Percentiles rank a stretch among this genome's conserved stretches.
Evolutionary conservation across 148 eudicot genomes (phyloP).

Genomic region (Fagopyrum homotropicum): DNA sequence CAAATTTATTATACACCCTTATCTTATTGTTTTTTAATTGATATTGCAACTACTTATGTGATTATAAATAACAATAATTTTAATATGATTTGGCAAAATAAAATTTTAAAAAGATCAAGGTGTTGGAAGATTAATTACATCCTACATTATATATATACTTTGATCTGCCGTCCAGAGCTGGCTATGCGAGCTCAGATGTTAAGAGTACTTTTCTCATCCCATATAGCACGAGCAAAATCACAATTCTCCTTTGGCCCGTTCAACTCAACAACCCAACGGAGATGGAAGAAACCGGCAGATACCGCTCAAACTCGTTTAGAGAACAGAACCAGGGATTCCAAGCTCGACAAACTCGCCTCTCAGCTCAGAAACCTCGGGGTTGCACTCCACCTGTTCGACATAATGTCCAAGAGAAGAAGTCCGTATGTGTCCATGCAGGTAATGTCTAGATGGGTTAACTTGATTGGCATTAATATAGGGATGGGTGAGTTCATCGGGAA

Average conservation of each 20-base stretch:
- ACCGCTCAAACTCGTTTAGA: constrained; percentile 75
- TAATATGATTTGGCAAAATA: too few relatives aligned
- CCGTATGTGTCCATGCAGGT: constrained; percentile 55
- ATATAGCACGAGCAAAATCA: constrained; percentile 9
- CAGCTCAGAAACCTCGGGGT: constrained; percentile 37
- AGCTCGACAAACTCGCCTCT: constrained; percentile 38
- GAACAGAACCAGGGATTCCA: constrained; percentile 55
- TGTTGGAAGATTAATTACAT: too few relatives aligned
- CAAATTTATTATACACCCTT: too few relatives aligned
- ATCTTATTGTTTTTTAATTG: too few relatives aligned
- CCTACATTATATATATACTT: too few relatives aligned
- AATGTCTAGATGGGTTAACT: constrained; percentile 55
- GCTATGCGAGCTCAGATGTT: constrained; percentile 2
- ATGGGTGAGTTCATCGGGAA: constrained; percentile 39
- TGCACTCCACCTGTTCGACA: constrained; percentile 47
- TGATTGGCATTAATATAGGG: constrained; percentile 42
- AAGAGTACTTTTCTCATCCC: not conserved
- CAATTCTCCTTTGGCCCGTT: constrained; percentile 46
- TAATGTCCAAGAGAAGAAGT: constrained; percentile 44
- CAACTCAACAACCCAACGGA: constrained; percentile 39
- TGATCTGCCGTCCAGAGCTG: not conserved
- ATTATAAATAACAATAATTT: too few relatives aligned
- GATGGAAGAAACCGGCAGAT: constrained; percentile 57
- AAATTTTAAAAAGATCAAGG: too few relatives aligned
- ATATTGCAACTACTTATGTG: too few relatives aligned